Evolutionary conservation across 1,284 basidiomycete genomes (phyloP), one percentile per base, ranked within the genome.

Genomic region (Trichosporon sp.): DNA sequence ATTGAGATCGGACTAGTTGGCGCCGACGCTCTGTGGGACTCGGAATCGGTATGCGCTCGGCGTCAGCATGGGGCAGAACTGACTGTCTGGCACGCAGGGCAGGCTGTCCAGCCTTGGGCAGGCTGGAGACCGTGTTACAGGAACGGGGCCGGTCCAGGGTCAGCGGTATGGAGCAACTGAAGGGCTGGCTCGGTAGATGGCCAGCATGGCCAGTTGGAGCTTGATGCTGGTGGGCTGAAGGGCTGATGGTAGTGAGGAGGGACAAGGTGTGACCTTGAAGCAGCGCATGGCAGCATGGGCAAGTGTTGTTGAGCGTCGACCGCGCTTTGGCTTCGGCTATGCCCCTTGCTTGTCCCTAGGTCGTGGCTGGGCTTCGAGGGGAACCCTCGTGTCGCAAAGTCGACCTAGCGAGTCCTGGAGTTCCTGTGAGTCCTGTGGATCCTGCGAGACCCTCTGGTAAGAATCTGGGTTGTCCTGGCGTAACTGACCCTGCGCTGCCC

Each of bases 401-500:
- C 16, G 59, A 63, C 16, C 31, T 63, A 63, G 59, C n/a, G 51
- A 54, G 16, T 54, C n/a, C 51, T 54, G 51, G 4, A 7, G 19
- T 8, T 26, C 51, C 51, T 54, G 51, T 16, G 4, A n/a, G n/a
- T 51, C 48, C 48, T 26, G 19, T 21, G 51, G 19, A 3, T 54
- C 51, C 51, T 54, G 51, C 4, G 19, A 19, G 5, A 16, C 48
- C 48, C 14, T 11, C 10, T 32, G 56, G 31, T 32, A 63, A 63
- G 16, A 37, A 61, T 61, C 59, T 63, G 59, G 59, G 59, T 63
- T 63, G 59, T 35, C 59, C 59, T 63, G 31, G 59, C 59, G 59
- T 63, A 35, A 35, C 59, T 35, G 59, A 14, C 31, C 59, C 31
- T 63, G 12, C 35, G 5, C 10, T 7, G 32, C 59, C 59, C 59